Evolutionary conservation across 805 yeast genomes (phyloP).

Genomic region (Huiozyma naganishii): DNA sequence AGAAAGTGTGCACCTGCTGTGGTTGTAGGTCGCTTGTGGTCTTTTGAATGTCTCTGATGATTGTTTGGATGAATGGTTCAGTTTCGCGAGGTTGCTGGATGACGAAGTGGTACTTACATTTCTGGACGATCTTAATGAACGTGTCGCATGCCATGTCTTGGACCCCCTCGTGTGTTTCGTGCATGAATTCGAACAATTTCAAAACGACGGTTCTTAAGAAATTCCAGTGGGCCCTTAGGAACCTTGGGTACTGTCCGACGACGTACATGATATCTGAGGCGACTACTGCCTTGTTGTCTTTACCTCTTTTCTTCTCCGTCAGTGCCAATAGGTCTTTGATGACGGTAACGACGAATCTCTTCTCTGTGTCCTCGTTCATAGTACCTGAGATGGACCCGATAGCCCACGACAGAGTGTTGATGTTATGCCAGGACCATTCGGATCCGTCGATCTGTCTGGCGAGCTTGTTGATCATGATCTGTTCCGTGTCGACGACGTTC

Average conservation of each 20-base stretch:
- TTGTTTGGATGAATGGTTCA: slow-evolving; percentile 86
- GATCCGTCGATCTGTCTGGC: slow-evolving; percentile 89
- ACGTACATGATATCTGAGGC: slow-evolving; percentile 99
- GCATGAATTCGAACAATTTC: slow-evolving; percentile 96
- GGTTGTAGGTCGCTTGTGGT: slow-evolving; percentile 92
- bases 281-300: slow-evolving; percentile 96
- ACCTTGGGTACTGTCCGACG: slow-evolving; percentile 98
- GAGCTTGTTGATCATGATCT: slow-evolving; percentile 84
- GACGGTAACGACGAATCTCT: slow-evolving; percentile 83
- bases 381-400: slow-evolving; percentile 98
- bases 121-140: slow-evolving; percentile 86
- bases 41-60: slow-evolving; percentile 68
- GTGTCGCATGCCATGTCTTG: slow-evolving; percentile 99
- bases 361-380: slow-evolving; percentile 96
- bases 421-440: slow-evolving; percentile 99
- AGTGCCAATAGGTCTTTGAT: slow-evolving; percentile 84
- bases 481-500: slow-evolving; percentile 88
- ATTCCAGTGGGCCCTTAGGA: slow-evolving; percentile 96
- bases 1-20: slow-evolving; percentile 95
- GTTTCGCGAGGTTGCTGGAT: slow-evolving; percentile 74
- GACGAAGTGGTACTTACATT: slow-evolving; percentile 93
- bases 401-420: slow-evolving; percentile 98
- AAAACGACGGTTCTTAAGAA: slow-evolving; percentile 91
- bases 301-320: slow-evolving; percentile 94
- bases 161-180: slow-evolving; percentile 99